Evolutionary conservation across 352 stramenopile species (phyloP), one percentile per base, ranked within the genome.

Genomic region (Thalassiosira mediterranea): DNA sequence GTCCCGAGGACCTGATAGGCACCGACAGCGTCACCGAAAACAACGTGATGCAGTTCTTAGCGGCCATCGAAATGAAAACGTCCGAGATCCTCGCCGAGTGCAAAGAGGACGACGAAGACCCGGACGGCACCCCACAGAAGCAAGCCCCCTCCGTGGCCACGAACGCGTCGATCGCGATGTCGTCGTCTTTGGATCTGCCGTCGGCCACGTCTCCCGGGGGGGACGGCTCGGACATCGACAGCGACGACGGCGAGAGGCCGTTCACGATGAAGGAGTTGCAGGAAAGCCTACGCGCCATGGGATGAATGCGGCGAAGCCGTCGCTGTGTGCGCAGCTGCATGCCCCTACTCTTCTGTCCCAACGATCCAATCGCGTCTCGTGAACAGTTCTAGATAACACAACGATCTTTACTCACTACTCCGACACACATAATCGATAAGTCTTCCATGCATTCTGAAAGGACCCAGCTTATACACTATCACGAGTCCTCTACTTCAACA

Each of bases 401-500:
- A n/a, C n/a, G n/a, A n/a, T n/a, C n/a, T n/a, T n/a, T n/a, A n/a
- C n/a, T n/a, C n/a, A n/a, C n/a, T n/a, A n/a, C n/a, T n/a, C n/a
- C n/a, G n/a, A n/a, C n/a, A n/a, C n/a, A n/a, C n/a, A n/a, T n/a
- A n/a, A n/a, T n/a, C n/a, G n/a, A n/a, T n/a, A n/a, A n/a, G n/a
- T n/a, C n/a, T n/a, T n/a, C n/a, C n/a, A n/a, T n/a, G n/a, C n/a
- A n/a, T n/a, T 48, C 23, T 1, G 40, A 19, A 19, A 5, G 40
- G 23, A 23, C 23, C 23, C 40, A 48, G 5, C 15, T 48, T 15
- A 48, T 15, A 4, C 1, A 48, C 17, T 48, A 48, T 1, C 15
- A 48, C 40, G 4, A 29, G 21, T 31, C 28, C 48, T 2, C 4
- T 5, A 57, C 51, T 72, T 81, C 58, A 81, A 72, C 72, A 81